Evolutionary conservation across 2,329 filamentous ascomycete genomes (phyloP).

Genomic region (Fusarium solani-melongenae): DNA sequence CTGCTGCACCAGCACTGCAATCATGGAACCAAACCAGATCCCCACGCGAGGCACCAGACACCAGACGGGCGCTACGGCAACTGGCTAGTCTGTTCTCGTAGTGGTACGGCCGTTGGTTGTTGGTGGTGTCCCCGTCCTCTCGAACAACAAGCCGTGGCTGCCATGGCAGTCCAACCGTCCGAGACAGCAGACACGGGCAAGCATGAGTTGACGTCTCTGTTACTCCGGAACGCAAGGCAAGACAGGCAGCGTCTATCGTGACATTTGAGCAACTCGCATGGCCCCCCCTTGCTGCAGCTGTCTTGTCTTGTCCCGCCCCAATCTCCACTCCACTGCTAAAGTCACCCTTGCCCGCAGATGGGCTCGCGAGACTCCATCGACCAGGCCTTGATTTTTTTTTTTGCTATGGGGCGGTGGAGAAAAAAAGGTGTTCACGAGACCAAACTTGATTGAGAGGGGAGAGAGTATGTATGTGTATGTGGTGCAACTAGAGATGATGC

Average conservation of each 20-base stretch:
- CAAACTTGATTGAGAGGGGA: constrained; percentile 4
- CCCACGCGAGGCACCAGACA: constrained; percentile 8
- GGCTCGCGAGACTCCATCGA: not conserved
- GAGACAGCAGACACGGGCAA: not conserved
- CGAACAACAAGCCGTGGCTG: constrained; percentile 9
- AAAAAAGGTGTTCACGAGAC: constrained; percentile 28
- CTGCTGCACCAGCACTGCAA: not conserved
- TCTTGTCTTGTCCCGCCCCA: not conserved
- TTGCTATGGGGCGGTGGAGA: constrained; percentile 27
- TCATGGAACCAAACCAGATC: not conserved
- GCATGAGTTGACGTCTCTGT: not conserved
- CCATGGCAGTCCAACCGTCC: constrained; percentile 1
- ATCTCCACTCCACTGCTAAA: constrained; percentile 21
- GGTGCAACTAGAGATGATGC: not conserved
- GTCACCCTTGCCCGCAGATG: constrained; percentile 9
- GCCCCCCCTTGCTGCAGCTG: constrained; percentile 15
- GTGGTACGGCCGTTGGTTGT: not conserved
- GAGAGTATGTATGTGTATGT: not conserved
- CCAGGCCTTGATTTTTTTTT: constrained; percentile 23
- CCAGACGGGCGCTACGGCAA: constrained; percentile 7
- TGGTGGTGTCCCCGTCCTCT: not conserved
- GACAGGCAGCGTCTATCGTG: constrained; percentile 2
- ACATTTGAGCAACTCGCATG: constrained; percentile 1
- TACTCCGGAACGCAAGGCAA: not conserved
- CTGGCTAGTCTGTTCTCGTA: constrained; percentile 21